Evolutionary conservation across 139 green algal species (phyloP), one percentile per base, ranked within the genome.

Genomic region (Choricystis sp.): DNA sequence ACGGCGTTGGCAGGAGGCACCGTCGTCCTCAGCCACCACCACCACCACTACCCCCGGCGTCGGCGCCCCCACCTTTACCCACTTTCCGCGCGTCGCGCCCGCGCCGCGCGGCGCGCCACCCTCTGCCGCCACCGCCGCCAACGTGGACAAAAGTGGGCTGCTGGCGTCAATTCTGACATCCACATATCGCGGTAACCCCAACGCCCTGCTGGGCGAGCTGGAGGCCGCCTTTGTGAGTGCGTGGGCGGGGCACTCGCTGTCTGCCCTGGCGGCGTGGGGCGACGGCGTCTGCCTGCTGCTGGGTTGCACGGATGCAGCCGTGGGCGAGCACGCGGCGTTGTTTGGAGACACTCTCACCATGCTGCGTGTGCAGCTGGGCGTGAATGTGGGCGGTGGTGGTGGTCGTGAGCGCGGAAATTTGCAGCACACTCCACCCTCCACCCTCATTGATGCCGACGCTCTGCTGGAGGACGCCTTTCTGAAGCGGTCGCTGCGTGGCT

Each of bases 101-200:
- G 72, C 60, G 31, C 3, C 14, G 30, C 0, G 71, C 71, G 0
- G 25, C 80, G 24, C 77, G 62, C 1, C 59, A 77, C 0, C 49
- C 65, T 4, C 66, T 88, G 62, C 80, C 94, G 22, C 92, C 83
- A 23, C 71, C 26, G 71, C 74, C 0, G 58, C 76, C 20, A 94
- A 94, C 61, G 40, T 94, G 65, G 86, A 94, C 76, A 88, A 85
- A 69, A 82, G 63, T 1, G 16, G 1, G 5, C 28, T 81, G 63
- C 74, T 94, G 57, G 70, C 40, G 40, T 52, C 40, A 9, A 16
- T 52, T 16, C 9, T 52, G 9, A 16, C 40, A n/a, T n/a, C n/a
- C n/a, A n/a, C n/a, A n/a, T n/a, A n/a, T n/a, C n/a, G n/a, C n/a
- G n/a, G n/a, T n/a, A n/a, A n/a, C 40, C 9, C 9, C 40, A 16